Conservation (phyloP, 495 filamentous ascomycete genomes). For the Apiosordaria backusii region DNA sequence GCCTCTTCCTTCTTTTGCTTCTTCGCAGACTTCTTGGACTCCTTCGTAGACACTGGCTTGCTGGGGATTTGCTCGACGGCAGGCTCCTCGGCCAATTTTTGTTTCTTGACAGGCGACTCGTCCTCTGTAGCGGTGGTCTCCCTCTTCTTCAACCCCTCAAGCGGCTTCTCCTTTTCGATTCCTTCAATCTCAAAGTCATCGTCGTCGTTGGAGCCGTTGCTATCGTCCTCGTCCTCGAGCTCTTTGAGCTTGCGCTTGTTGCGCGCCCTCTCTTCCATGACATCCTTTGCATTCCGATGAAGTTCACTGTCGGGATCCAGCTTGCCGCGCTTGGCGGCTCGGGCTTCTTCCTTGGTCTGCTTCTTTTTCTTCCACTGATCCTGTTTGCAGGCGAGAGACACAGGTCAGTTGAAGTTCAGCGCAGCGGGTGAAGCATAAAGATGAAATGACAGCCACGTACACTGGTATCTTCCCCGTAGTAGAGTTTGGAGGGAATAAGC, state of each 20-base stretch:
- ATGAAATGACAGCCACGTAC: slow-evolving; percentile 53
- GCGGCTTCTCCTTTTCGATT: slow-evolving; percentile 52
- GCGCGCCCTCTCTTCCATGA: slow-evolving; percentile 75
- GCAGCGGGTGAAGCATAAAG: neutral
- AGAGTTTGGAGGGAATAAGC: slow-evolving; percentile 87
- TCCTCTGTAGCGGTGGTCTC: slow-evolving; percentile 47
- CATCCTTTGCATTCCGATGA: slow-evolving; percentile 73
- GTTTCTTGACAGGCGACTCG: slow-evolving; percentile 38
- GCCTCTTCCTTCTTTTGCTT: slow-evolving; percentile 26
- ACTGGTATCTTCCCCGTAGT: slow-evolving; percentile 80
- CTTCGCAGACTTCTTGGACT: slow-evolving; percentile 28
- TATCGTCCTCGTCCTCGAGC: slow-evolving; percentile 27
- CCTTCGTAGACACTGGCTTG: slow-evolving; percentile 32
- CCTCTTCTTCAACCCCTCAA: slow-evolving; percentile 51
- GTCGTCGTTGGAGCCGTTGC: slow-evolving; percentile 35
- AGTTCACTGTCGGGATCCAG: slow-evolving; percentile 74
- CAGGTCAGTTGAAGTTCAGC: neutral
- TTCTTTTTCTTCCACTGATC: slow-evolving; percentile 86
- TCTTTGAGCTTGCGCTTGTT: slow-evolving; percentile 57
- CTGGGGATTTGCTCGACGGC: slow-evolving; percentile 20
- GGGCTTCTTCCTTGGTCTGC: slow-evolving; percentile 79
- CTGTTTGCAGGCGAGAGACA: slow-evolving; percentile 38
- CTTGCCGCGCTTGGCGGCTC: slow-evolving; percentile 73
- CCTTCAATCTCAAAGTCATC: slow-evolving; percentile 39
- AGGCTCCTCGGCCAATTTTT: slow-evolving; percentile 39